These are phyloP conservation scores for Aspergillus arachidicola DNA, from an alignment of 2,329 filamentous ascomycete genomes.

Conservation along the genomic window DNA sequence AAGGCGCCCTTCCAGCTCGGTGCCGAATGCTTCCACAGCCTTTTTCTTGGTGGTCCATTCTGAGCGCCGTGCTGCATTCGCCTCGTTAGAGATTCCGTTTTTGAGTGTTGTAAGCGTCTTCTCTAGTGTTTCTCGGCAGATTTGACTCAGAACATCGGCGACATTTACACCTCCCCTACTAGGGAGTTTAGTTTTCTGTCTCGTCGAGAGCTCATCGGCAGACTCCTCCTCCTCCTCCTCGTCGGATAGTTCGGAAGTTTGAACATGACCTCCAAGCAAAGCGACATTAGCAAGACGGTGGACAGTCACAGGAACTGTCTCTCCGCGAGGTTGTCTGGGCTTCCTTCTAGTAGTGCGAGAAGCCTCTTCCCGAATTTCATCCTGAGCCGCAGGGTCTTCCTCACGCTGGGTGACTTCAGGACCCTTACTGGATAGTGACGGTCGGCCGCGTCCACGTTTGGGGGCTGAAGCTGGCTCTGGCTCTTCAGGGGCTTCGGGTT, in stretches of 20 bases:
- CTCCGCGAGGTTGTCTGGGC: conserved; percentile 33
- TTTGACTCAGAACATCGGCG: conserved; percentile 55
- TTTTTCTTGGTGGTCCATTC: conserved; percentile 50
- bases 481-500: background rate
- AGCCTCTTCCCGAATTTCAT: conserved; percentile 12
- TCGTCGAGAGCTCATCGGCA: conserved; percentile 34
- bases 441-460: conserved; percentile 19
- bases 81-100: conserved; percentile 43
- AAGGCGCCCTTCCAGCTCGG: conserved; percentile 52
- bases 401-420: conserved; percentile 13
- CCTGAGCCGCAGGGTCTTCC: conserved; percentile 11
- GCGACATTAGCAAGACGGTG: conserved; percentile 42
- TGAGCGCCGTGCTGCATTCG: conserved; percentile 40
- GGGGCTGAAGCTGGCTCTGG: conserved; percentile 3
- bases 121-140: conserved; percentile 54
- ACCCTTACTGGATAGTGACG: conserved; percentile 14
- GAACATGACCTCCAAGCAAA: conserved; percentile 28
- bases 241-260: conserved; percentile 23
- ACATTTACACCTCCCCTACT: conserved; percentile 51
- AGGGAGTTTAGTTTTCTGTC: conserved; percentile 40
- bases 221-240: conserved; percentile 34
- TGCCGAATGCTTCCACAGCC: conserved; percentile 51
- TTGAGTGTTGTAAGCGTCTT: conserved; percentile 48
- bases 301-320: conserved; percentile 45
- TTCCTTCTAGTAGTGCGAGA: conserved; percentile 22